Base-by-base conservation (phyloP, 2,329 filamentous ascomycete species). In the Beauveria sp. region DNA sequence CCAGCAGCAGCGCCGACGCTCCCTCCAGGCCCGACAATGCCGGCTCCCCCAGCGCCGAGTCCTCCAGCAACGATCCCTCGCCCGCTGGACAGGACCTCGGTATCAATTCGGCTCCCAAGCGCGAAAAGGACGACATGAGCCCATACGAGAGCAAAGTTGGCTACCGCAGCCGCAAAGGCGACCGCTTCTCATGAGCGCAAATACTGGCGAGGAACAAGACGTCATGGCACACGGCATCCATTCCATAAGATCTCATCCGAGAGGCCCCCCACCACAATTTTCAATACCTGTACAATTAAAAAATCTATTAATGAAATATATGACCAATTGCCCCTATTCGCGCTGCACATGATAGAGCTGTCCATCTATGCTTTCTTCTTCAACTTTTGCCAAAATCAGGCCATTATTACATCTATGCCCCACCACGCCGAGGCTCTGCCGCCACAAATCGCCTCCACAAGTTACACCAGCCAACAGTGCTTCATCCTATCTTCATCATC, bases 81-180 rank as follows among this genome's bases (percentile, higher is more conserved):
- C 88, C 92, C 10, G 96, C 91, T 59, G 80, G 87, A 66, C 92
- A 96, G 76, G 89, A 88, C 64, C 89, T 90, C 1, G 81, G 87
- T 66, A 89, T 84, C 48, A 89, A 90, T 71, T 76, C 79, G 49
- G 81, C 91, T 71, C 80, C 83, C 65, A 79, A 89, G 28, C 69
- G 78, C 42, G 90, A 93, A 74, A 96, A 91, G 80, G 49, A 45
- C 2, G 57, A 60, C 14, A 22, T 34, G 89, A 63, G 91, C 73
- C 96, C 96, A 77, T 98, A 96, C 75, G 93, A 98, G 77, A 88
- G 89, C 38, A 80, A 79, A 59, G 81, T 84, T 67, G 89, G 92
- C 61, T 98, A 88, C 75, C 79, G 84, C 68, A 89, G 88, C 75
- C 84, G 81, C 64, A 96, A 91, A 73, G 95, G 95, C 3, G 93